Evolutionary conservation across 192 early-diverging fungal species (phyloP).

Genomic region (Gryganskiella cystojenkinii): DNA sequence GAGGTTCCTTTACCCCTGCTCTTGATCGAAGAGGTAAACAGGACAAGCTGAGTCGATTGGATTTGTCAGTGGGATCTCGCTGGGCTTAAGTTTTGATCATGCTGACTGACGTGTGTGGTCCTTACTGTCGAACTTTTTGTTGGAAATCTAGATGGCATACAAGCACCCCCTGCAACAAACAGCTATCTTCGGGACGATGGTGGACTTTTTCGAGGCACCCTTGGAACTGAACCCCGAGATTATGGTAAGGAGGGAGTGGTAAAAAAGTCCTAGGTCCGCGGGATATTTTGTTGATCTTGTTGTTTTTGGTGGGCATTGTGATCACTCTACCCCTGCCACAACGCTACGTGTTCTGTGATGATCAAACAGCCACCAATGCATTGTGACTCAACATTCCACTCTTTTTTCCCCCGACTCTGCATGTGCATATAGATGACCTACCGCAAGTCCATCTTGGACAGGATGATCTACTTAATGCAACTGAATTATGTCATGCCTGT

Average conservation of each 20-base stretch:
- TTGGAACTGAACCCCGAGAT: conserved; percentile 69
- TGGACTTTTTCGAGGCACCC: conserved; percentile 66
- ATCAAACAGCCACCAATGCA: background rate
- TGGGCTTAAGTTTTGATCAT: no score
- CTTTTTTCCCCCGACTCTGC: background rate
- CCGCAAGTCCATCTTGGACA: conserved; percentile 74
- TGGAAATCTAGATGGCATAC: conserved; percentile 62
- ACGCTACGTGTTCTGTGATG: no score
- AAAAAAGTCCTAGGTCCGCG: no score
- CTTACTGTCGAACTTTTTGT: background rate
- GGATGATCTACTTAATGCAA: conserved; percentile 74
- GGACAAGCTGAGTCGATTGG: background rate
- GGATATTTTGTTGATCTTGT: background rate
- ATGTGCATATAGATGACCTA: conserved; percentile 64
- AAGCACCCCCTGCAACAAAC: conserved; percentile 75
- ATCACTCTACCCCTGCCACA: no score
- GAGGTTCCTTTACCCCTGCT: conserved; percentile 70
- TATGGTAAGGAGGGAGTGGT: conserved; percentile 51
- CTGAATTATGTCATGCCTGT: conserved; percentile 72
- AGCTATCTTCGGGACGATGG: conserved; percentile 71
- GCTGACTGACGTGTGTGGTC: background rate
- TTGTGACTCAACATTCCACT: background rate
- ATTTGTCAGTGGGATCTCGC: no score
- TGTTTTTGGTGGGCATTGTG: no score
- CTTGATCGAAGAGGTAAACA: conserved; percentile 72